A percentile compares a stretch with the other conserved stretches of the same genome.
These are phyloP conservation scores for Chlamydomonas sphaeroides DNA, from an alignment of 139 green algal genomes.

Conservation along the genomic window DNA sequence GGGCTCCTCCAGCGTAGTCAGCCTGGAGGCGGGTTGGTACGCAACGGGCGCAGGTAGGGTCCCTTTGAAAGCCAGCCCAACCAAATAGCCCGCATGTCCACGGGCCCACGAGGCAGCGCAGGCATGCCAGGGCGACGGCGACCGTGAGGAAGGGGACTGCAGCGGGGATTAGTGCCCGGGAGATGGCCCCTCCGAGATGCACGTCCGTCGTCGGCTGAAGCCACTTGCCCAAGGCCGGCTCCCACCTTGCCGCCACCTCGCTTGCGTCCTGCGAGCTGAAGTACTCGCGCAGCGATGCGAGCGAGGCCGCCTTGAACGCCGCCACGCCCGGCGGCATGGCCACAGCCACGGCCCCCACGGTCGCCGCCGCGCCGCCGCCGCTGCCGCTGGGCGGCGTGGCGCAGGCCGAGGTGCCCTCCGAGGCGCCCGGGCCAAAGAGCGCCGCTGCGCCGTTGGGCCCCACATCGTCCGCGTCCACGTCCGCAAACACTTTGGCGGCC, in stretches of 20 bases:
- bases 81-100: too few relatives aligned
- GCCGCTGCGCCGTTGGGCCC: conserved; percentile 1
- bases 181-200: too few relatives aligned
- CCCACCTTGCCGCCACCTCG: conserved; percentile 65
- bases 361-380: background rate
- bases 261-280: conserved; percentile 76
- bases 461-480: conserved; percentile 14
- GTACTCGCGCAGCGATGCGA: conserved; percentile 84
- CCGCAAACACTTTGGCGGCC: conserved; percentile 13
- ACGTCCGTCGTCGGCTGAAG: too few relatives aligned
- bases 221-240: too few relatives aligned
- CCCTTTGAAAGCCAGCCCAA: too few relatives aligned
- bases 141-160: too few relatives aligned
- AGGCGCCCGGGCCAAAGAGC: conserved; percentile 18
- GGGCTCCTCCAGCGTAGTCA: conserved; percentile 82
- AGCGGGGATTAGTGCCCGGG: too few relatives aligned
- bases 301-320: conserved; percentile 74
- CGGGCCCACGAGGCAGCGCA: too few relatives aligned
- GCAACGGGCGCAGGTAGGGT: too few relatives aligned
- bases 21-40: conserved; percentile 25
- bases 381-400: background rate
- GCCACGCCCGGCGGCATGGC: conserved; percentile 45
- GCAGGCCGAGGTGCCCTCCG: background rate
- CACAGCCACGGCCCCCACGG: background rate
- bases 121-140: too few relatives aligned